These are phyloP conservation scores for Saussurea involucrata DNA, from an alignment of 129 eudicot genomes.

Conservation along the genomic window DNA sequence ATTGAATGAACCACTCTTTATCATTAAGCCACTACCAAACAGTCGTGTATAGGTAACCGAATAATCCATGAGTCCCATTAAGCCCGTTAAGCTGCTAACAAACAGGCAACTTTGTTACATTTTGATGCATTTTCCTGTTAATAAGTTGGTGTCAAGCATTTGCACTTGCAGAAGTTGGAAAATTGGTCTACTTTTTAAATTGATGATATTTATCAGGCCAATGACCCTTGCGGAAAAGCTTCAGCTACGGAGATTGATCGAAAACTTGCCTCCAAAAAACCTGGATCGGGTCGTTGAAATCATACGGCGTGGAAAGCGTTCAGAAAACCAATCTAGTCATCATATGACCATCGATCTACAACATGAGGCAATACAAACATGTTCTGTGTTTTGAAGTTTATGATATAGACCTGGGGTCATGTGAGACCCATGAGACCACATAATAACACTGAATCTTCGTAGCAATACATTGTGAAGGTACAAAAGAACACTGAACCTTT, in stretches of 20 bases:
- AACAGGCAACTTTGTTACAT: not conserved
- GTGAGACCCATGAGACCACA: not conserved
- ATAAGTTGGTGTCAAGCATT: not conserved
- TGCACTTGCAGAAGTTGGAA: not conserved
- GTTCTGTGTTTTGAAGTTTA: not conserved
- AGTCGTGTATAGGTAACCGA: too few species aligned
- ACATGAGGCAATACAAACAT: constrained; percentile 39
- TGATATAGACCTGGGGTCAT: too few species aligned
- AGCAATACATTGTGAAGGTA: not conserved
- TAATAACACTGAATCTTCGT: not conserved
- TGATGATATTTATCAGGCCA: constrained; percentile 36
- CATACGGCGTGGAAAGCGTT: constrained; percentile 38
- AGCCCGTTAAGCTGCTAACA: too few species aligned
- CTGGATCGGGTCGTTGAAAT: constrained; percentile 73
- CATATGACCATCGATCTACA: constrained; percentile 51
- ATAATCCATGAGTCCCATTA: too few species aligned
- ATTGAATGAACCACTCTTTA: too few species aligned
- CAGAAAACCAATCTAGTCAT: constrained; percentile 13
- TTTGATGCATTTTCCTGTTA: not conserved
- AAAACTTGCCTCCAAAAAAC: constrained; percentile 51
- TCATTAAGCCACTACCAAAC: too few species aligned
- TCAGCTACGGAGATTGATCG: constrained; percentile 43
- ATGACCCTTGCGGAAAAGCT: constrained; percentile 72
- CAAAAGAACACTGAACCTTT: too few species aligned
- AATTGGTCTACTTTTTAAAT: not conserved